Base-by-base conservation (phyloP, 305 asterid species). In the Fraxinus albicans region DNA sequence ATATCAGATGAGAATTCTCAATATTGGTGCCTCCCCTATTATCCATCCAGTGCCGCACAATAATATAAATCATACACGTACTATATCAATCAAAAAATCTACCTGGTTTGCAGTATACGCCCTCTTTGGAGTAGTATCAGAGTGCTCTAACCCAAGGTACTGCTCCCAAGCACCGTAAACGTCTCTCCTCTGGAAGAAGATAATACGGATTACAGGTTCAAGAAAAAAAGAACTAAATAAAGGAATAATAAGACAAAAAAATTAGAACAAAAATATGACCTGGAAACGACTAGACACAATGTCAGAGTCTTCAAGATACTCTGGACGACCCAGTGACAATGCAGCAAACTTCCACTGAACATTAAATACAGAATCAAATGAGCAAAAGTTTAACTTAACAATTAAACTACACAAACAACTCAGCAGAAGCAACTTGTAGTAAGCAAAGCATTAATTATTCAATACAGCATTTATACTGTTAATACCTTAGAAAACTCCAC, bases 151-250 rank as follows among this genome's bases (percentile, higher is more conserved):
- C 82, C 98, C 99, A 76, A 95, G 90, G 94, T 94, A 94, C 91
- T 91, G 99, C 93, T 94, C 99, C 97, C 97, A 94, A 83, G 97
- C 94, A 86, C 99, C 96, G 84, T 94, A 91, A 47, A 90, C 95
- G 79, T 95, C 98, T 89, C 98, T 90, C 84, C 99, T 95, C 98
- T 96, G 75, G 27, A 86, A 78, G 79, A 80, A 44, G 34, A 38
- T 78, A 67, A 65, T 73, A 70, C 33, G 33, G 33, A 29, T 29
- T 29, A 29, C 33, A 50, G 58, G 38, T 33, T 33, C 29, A 15
- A 84, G 80, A 73, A 70, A 25, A 13, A 6, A 6, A n/a, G 35
- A 25, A 23, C 17, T 79, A 4, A 29, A n/a, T 47, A 9, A 27
- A 60, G 8, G 10, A n/a, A 47, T 6, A 50, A 27, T 36, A 58